phyloP scores from a whole-genome alignment of 495 filamentous ascomycete species.

The Pseudevernia furfuracea region DNA sequence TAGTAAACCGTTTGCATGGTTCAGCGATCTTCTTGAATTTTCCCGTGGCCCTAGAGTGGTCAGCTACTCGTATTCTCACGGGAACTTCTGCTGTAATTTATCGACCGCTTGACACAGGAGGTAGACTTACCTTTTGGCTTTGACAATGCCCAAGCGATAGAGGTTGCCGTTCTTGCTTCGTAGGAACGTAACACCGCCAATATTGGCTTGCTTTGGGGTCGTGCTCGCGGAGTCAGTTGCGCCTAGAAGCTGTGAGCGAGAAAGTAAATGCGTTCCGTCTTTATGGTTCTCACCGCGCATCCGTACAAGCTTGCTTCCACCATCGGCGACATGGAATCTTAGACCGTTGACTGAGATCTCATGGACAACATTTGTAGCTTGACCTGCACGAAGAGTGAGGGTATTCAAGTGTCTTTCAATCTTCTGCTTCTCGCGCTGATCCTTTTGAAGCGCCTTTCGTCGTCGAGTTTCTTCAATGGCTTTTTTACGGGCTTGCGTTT shows the following conservation, averaged over 20 bases:
- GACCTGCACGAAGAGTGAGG: conserved; percentile 6
- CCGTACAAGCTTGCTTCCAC: conserved; percentile 79
- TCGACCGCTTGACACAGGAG: background rate
- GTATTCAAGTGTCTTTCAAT: conserved; percentile 40
- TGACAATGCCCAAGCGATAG: conserved; percentile 64
- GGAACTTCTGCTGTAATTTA: background rate
- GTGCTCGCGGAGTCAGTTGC: conserved; percentile 54
- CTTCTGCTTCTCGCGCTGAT: conserved; percentile 58
- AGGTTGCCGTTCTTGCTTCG: conserved; percentile 90
- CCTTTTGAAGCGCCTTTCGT: conserved; percentile 49
- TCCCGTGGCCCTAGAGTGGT: conserved; percentile 17
- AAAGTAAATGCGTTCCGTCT: conserved; percentile 2
- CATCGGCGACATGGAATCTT: conserved; percentile 63
- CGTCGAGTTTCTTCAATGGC: conserved; percentile 66
- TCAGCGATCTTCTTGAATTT: conserved; percentile 60
- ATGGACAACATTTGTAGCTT: conserved; percentile 40
- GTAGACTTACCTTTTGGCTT: conserved; percentile 54
- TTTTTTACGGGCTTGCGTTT: conserved; percentile 57
- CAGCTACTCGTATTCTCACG: conserved; percentile 7
- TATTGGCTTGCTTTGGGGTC: conserved; percentile 69
- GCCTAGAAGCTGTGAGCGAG: conserved; percentile 48
- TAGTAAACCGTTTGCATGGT: conserved; percentile 82
- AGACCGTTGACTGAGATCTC: conserved; percentile 70
- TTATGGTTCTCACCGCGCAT: conserved; percentile 53
- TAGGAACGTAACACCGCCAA: conserved; percentile 80